phyloP scores from a whole-genome alignment of 306 rosid genomes.

The Acacia acuminata region DNA sequence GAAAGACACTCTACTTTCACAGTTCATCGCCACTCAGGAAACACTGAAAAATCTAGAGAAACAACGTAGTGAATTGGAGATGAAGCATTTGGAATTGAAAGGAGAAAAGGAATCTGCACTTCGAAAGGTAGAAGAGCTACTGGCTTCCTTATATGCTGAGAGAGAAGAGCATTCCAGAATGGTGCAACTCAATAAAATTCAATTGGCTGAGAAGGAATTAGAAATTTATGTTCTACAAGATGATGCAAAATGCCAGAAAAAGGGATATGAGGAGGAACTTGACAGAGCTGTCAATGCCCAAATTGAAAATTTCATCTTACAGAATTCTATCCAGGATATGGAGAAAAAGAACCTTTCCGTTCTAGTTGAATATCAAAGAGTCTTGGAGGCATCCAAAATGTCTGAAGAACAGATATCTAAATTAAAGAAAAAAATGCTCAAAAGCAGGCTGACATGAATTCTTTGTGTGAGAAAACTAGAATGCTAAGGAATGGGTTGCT shows the following conservation, averaged over 20 bases:
- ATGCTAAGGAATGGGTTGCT: conserved; percentile 67
- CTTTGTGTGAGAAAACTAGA: conserved; percentile 51
- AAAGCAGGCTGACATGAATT: conserved; percentile 50
- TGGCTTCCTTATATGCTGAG: conserved; percentile 62
- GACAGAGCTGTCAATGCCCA: conserved; percentile 57
- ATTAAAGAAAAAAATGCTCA: conserved; percentile 56
- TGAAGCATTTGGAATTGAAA: conserved; percentile 48
- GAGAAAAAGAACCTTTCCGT: conserved; percentile 61
- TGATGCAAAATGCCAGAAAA: conserved; percentile 53
- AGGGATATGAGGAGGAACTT: conserved; percentile 65
- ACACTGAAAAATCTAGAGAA: conserved; percentile 58
- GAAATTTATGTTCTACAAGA: conserved; percentile 54
- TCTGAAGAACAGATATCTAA: conserved; percentile 58
- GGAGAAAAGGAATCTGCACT: conserved; percentile 76
- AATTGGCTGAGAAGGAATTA: conserved; percentile 59
- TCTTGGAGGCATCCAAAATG: conserved; percentile 54
- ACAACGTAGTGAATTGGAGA: conserved; percentile 50
- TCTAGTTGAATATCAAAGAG: conserved; percentile 57
- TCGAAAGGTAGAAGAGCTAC: conserved; percentile 65
- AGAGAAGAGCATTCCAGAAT: conserved; percentile 68
- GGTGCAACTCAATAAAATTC: conserved; percentile 51
- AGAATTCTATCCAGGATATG: conserved; percentile 60
- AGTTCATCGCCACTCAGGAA: conserved; percentile 54
- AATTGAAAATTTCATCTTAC: conserved; percentile 67
- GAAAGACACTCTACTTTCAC: conserved; percentile 62